Evolutionary conservation across 495 filamentous ascomycete genomes (phyloP).

Genomic region (Sordaria brevicollis): DNA sequence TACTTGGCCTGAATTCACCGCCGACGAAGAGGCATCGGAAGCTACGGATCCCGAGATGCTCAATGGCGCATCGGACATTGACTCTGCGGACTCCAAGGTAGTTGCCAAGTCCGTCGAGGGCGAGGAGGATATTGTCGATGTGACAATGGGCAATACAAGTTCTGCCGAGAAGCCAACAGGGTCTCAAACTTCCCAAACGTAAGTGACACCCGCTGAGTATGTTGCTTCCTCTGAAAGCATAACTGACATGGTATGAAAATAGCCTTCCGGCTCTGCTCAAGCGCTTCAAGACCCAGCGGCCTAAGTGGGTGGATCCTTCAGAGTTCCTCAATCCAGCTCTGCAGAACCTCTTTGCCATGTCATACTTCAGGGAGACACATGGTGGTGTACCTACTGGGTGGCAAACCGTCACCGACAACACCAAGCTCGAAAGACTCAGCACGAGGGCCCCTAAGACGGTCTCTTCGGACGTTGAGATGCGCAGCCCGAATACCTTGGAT

Average conservation of each 20-base stretch:
- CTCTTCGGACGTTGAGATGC: conserved; percentile 23
- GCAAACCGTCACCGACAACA: conserved; percentile 45
- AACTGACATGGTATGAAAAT: not conserved
- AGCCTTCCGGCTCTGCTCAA: conserved; percentile 16
- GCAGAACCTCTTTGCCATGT: conserved; percentile 61
- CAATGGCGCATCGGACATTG: conserved; percentile 61
- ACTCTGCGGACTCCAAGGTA: conserved; percentile 59
- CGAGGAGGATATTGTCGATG: conserved; percentile 84
- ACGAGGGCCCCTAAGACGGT: conserved; percentile 32
- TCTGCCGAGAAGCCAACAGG: conserved; percentile 12
- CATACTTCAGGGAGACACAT: conserved; percentile 41
- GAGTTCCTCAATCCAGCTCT: conserved; percentile 41
- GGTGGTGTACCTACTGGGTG: conserved; percentile 54
- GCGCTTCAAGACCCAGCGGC: conserved; percentile 23
- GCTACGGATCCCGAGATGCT: conserved; percentile 58
- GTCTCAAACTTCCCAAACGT: conserved; percentile 6
- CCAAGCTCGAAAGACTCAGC: conserved; percentile 44
- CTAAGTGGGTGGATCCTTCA: conserved; percentile 36
- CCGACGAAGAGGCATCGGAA: conserved; percentile 40
- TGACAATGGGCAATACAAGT: conserved; percentile 64
- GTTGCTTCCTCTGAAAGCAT: not conserved
- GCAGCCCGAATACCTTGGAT: conserved; percentile 18
- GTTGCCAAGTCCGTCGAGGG: conserved; percentile 70
- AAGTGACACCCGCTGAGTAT: conserved; percentile 1
- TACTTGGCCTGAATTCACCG: conserved; percentile 30